Evolutionary conservation across 2,329 filamentous ascomycete genomes (phyloP).

Genomic region (Hortaea werneckii): DNA sequence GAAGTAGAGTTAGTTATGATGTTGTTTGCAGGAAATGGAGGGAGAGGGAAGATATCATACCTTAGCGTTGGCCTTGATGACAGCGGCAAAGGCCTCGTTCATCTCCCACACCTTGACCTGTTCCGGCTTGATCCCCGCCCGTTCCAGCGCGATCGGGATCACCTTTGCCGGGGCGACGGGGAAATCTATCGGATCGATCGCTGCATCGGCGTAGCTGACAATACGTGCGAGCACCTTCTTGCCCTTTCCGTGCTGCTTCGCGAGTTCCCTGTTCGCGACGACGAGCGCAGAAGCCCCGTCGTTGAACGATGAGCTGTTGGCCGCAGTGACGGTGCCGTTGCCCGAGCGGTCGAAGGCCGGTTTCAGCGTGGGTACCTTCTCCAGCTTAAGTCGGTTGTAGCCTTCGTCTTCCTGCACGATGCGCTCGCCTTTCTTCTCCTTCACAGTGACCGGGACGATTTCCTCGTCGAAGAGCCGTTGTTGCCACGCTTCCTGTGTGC

Average conservation of each 20-base stretch:
- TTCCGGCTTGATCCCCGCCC: conserved; percentile 81
- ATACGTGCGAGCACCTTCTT: conserved; percentile 82
- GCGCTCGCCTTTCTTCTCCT: conserved; percentile 71
- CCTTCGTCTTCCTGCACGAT: conserved; percentile 78
- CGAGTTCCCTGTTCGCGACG: conserved; percentile 68
- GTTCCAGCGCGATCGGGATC: conserved; percentile 76
- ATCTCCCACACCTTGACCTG: conserved; percentile 96
- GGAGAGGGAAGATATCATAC: conserved; percentile 30
- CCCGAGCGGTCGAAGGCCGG: conserved; percentile 83
- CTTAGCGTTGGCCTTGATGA: conserved; percentile 91
- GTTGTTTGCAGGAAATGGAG: not conserved
- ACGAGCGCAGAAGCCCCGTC: conserved; percentile 89
- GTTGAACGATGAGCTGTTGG: conserved; percentile 88
- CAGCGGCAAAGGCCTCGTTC: conserved; percentile 94
- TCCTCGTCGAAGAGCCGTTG: conserved; percentile 76
- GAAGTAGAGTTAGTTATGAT: not conserved
- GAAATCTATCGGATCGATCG: conserved; percentile 86
- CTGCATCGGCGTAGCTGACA: conserved; percentile 77
- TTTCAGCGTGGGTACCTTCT: conserved; percentile 78
- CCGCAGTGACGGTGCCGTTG: conserved; percentile 83
- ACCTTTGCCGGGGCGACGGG: conserved; percentile 86
- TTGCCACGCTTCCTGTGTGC: conserved; percentile 84
- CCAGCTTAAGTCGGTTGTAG: conserved; percentile 73
- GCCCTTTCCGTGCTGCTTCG: conserved; percentile 64
- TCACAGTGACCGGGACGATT: conserved; percentile 77